Percentiles rank a stretch among this genome's conserved stretches.
These are phyloP conservation scores for Sugiyamaella paludigena DNA, from an alignment of 1,139 yeast genomes.

Conservation along the genomic window DNA sequence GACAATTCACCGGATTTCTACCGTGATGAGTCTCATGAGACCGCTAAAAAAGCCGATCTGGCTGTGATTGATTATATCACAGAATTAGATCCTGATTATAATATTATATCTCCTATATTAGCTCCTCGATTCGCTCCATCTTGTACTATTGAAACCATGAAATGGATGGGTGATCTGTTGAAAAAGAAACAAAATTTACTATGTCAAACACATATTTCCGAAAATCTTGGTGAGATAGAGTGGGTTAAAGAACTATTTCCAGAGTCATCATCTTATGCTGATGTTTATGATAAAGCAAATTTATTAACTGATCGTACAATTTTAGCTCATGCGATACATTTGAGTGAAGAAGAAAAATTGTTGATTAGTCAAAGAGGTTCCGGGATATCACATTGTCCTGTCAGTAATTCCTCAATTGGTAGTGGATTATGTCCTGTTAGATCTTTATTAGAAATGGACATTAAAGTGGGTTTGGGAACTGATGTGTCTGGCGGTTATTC, in stretches of 20 bases:
- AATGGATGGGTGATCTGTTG: slow-evolving; percentile 62
- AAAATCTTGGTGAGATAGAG: slow-evolving; percentile 68
- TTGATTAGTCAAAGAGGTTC: slow-evolving; percentile 53
- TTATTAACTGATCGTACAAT: slow-evolving; percentile 66
- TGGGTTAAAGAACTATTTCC: slow-evolving; percentile 80
- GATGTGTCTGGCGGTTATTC: slow-evolving; percentile 93
- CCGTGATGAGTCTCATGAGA: slow-evolving; percentile 56
- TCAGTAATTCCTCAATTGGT: slow-evolving; percentile 82
- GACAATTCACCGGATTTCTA: slow-evolving; percentile 64
- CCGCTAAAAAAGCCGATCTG: slow-evolving; percentile 54
- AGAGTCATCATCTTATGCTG: slow-evolving; percentile 62
- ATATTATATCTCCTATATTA: slow-evolving; percentile 62
- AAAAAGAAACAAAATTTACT: slow-evolving; percentile 48
- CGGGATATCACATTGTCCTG: slow-evolving; percentile 92
- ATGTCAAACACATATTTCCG: slow-evolving; percentile 87
- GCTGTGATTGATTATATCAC: slow-evolving; percentile 58
- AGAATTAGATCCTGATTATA: slow-evolving; percentile 50
- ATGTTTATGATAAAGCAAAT: slow-evolving; percentile 66
- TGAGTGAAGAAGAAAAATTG: slow-evolving; percentile 60
- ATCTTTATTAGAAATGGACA: slow-evolving; percentile 59
- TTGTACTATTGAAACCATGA: slow-evolving; percentile 63
- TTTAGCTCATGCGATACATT: slow-evolving; percentile 86
- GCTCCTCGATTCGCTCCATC: slow-evolving; percentile 96
- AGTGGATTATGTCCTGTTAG: slow-evolving; percentile 89
- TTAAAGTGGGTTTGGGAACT: slow-evolving; percentile 84